phyloP scores from a whole-genome alignment of 192 early-diverging fungal genomes.

The Glomus cerebriforme region DNA sequence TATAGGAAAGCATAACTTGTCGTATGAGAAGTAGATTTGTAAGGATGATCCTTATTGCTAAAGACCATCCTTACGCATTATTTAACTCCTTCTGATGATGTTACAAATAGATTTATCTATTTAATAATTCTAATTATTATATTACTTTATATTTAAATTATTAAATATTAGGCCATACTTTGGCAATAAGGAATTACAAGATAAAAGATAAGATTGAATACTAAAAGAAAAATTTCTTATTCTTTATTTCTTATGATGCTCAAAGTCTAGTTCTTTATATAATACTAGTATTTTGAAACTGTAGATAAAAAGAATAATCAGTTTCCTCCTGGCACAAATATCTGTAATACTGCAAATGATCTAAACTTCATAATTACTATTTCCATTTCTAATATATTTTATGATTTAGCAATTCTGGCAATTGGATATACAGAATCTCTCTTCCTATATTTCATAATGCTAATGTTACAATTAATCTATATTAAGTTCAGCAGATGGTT shows the following conservation, averaged over 20 bases:
- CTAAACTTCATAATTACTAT: constrained; percentile 16
- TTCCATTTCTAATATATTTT: constrained; percentile 22
- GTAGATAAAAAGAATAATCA: constrained; percentile 24
- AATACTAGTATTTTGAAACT: constrained; percentile 21
- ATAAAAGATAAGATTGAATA: constrained; percentile 4
- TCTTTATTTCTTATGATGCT: background rate
- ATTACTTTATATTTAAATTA: background rate
- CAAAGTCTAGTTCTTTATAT: constrained; percentile 23
- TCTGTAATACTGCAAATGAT: constrained; percentile 14
- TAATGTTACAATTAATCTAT: background rate
- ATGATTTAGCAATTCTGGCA: constrained; percentile 8
- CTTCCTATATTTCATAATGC: no score
- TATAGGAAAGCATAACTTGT: no score
- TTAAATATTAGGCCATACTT: constrained; percentile 30
- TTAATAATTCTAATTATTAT: constrained; percentile 28
- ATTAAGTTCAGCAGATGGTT: background rate
- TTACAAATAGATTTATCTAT: no score
- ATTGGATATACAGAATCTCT: constrained; percentile 19
- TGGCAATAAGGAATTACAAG: constrained; percentile 18
- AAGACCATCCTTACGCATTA: no score
- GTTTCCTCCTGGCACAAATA: background rate
- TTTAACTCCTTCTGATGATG: no score
- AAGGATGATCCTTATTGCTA: no score
- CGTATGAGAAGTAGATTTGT: no score
- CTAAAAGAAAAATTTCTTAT: constrained; percentile 3